phyloP scores from a whole-genome alignment of 768 basidiomycete genomes.

The Suillus cothurnatus region DNA sequence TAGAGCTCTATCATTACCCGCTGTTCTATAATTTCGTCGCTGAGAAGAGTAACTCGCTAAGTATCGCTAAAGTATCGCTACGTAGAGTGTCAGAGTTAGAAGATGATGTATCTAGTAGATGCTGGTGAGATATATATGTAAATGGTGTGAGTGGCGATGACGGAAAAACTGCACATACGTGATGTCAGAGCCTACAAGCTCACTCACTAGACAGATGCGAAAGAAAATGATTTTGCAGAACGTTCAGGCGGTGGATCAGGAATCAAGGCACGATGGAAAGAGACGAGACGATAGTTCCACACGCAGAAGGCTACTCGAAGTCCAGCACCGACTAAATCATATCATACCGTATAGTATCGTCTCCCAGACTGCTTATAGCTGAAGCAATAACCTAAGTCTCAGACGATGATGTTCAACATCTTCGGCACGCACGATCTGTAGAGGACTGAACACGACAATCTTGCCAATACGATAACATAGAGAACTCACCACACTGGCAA shows the following conservation, averaged over 20 bases:
- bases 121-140: conserved; percentile 3
- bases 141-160: conserved; percentile 12
- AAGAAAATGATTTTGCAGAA: background rate
- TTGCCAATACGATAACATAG: conserved; percentile 9
- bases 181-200: background rate
- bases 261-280: conserved; percentile 8
- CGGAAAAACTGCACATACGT: background rate
- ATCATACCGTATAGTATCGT: conserved; percentile 52
- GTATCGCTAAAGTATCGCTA: background rate
- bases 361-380: conserved; percentile 69
- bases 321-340: conserved; percentile 75
- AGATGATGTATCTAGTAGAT: background rate
- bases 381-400: conserved; percentile 6
- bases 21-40: background rate
- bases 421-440: conserved; percentile 51
- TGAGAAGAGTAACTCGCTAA: background rate
- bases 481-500: conserved; percentile 68
- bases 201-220: background rate
- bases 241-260: conserved; percentile 15
- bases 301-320: conserved; percentile 62
- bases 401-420: background rate
- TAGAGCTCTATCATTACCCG: background rate
- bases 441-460: conserved; percentile 48
- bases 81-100: background rate
- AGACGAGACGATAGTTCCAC: conserved; percentile 65